Percentiles rank a stretch among this genome's conserved stretches.
These are phyloP conservation scores for Viola odorata DNA, from an alignment of 345 rosid species.

Conservation along the genomic window DNA sequence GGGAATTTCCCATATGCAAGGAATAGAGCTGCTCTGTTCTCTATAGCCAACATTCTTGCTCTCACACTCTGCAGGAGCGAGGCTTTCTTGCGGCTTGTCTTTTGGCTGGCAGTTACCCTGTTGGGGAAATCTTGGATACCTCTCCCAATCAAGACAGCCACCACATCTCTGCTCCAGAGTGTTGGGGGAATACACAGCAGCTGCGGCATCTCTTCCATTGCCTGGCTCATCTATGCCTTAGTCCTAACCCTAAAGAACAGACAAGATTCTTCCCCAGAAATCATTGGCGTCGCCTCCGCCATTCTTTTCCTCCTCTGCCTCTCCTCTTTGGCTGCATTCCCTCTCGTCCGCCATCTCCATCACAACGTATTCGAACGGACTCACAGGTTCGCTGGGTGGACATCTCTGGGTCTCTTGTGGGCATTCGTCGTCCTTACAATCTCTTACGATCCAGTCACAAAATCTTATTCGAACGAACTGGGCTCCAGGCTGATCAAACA, in stretches of 20 bases:
- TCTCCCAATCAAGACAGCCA: slow-evolving; percentile 45
- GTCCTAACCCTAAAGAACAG: slow-evolving; percentile 53
- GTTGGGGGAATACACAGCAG: slow-evolving; percentile 78
- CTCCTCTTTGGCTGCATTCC: slow-evolving; percentile 61
- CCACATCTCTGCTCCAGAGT: slow-evolving; percentile 68
- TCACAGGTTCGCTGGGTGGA: slow-evolving; percentile 77
- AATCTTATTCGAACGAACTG: slow-evolving; percentile 40
- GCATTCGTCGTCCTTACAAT: slow-evolving; percentile 47
- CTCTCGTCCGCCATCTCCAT: slow-evolving; percentile 75
- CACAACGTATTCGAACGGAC: slow-evolving; percentile 69
- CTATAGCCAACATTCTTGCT: slow-evolving; percentile 63
- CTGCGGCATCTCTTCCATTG: slow-evolving; percentile 65
- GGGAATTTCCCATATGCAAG: slow-evolving; percentile 62
- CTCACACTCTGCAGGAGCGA: slow-evolving; percentile 73
- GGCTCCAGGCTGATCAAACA: slow-evolving; percentile 39
- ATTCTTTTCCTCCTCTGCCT: slow-evolving; percentile 56
- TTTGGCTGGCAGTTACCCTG: slow-evolving; percentile 51
- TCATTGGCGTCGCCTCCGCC: slow-evolving; percentile 46
- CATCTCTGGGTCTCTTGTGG: slow-evolving; percentile 65
- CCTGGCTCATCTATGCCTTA: slow-evolving; percentile 61
- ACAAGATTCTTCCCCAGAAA: slow-evolving; percentile 48
- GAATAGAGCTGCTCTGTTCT: slow-evolving; percentile 54
- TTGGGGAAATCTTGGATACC: slow-evolving; percentile 58
- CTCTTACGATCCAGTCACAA: slow-evolving; percentile 54
- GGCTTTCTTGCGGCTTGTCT: slow-evolving; percentile 53